Evolutionary conservation across 352 stramenopile species (phyloP), one percentile per base, ranked within the genome.

Genomic region (Phytopythium delawarense): DNA sequence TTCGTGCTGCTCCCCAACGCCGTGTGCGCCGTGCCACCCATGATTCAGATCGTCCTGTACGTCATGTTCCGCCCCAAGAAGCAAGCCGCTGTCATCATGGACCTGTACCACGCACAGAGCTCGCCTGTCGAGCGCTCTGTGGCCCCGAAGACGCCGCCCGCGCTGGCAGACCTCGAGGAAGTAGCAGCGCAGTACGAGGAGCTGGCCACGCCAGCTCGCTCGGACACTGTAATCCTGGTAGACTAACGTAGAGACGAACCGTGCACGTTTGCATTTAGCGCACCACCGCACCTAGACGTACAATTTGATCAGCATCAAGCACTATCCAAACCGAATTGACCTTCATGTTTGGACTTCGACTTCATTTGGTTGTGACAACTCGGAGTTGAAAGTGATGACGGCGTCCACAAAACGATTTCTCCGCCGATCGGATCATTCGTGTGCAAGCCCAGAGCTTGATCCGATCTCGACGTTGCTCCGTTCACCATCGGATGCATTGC

Each of bases 11-110:
- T 63, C 15, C 56, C 56, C 7, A 57, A 56, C 23, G 56, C 51
- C 8, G 37, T 67, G 40, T 67, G 62, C 62, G 40, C 44, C 15
- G n/a, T 67, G 5, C 55, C 61, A 8, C 54, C 55, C 12, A 23
- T 57, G 18, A 44, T 63, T 21, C 63, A 69, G 44, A 20, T 65
- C 32, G 46, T 28, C 21, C 45, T 69, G 4, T 69, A 69, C 51
- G 7, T 55, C 18, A n/a, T 62, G 21, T 69, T 55, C 56, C 42
- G 56, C 7, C 56, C 56, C 40, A 55, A 46, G 57, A 54, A 55
- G 44, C 53, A 59, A n/a, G 18, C 21, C 30, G 53, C 53, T 35
- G 39, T 49, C 34, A 30, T 59, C 21, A 30, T 48, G 15, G 20
- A 32, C n/a, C 21, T 48, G 12, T 39, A 48, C 18, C 37, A 48